Evolutionary conservation across 345 rosid genomes (phyloP).

Genomic region (Diplotaxis tenuifolia): DNA sequence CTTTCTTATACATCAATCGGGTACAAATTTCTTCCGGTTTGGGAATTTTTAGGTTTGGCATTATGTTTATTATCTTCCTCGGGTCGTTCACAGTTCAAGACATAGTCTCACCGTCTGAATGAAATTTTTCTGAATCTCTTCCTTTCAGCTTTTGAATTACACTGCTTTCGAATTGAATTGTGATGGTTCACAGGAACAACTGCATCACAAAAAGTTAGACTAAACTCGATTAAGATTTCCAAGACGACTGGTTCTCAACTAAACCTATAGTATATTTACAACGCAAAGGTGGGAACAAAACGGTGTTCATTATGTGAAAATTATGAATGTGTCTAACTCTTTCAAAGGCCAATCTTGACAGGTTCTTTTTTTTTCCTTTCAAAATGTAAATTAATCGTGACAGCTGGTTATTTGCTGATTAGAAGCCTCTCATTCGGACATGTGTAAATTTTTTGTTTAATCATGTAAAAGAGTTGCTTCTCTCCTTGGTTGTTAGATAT

Average conservation of each 20-base stretch:
- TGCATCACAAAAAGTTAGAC: slow-evolving; percentile 46
- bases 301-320: too few species aligned
- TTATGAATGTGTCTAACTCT: too few species aligned
- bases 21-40: slow-evolving; percentile 9
- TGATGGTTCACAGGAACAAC: slow-evolving; percentile 36
- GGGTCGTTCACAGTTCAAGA: slow-evolving; percentile 26
- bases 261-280: slow-evolving; percentile 61
- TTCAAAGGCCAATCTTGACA: too few species aligned
- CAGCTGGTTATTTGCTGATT: too few species aligned
- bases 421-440: too few species aligned
- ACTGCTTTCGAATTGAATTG: not conserved
- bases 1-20: not conserved
- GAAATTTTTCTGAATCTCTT: not conserved
- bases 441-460: too few species aligned
- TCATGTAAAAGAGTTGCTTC: too few species aligned
- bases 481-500: too few species aligned
- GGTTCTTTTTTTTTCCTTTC: too few species aligned
- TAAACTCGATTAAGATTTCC: slow-evolving; percentile 52
- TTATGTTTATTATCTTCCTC: slow-evolving; percentile 23
- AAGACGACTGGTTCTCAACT: slow-evolving; percentile 45
- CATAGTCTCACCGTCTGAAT: not conserved
- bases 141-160: too few species aligned
- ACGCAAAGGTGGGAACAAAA: slow-evolving; percentile 62
- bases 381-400: too few species aligned
- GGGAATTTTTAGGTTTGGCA: slow-evolving; percentile 17